Evolutionary conservation across 176 grass and related monocot species (phyloP).

Genomic region (Musa itinerans): DNA sequence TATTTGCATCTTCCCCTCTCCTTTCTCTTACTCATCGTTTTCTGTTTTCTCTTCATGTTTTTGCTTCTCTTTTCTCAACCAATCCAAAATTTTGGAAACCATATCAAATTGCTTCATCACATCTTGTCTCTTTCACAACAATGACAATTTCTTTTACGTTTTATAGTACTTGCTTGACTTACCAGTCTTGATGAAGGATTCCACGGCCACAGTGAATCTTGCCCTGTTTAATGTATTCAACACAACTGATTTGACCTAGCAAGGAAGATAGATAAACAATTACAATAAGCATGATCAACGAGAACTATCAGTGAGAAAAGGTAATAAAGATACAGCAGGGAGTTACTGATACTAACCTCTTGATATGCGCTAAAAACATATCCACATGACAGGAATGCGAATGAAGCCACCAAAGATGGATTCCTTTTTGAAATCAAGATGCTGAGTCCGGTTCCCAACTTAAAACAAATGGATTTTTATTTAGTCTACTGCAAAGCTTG

Average conservation of each 20-base stretch:
- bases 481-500: neutral
- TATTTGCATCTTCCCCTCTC: too few species aligned
- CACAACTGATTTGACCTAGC: constrained; percentile 92
- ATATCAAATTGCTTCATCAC: neutral
- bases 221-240: constrained; percentile 94
- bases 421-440: constrained; percentile 94
- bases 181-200: constrained; percentile 99
- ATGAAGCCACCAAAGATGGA: constrained; percentile 80
- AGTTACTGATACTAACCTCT: constrained; percentile 47
- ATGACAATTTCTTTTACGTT: neutral
- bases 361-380: constrained; percentile 93
- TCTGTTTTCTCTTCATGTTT: too few species aligned
- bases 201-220: constrained; percentile 90
- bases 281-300: constrained; percentile 16
- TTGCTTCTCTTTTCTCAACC: too few species aligned
- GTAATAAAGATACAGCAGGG: neutral
- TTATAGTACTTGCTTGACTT: constrained; percentile 6
- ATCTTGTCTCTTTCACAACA: neutral
- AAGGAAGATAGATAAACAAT: constrained; percentile 23
- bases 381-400: constrained; percentile 80
- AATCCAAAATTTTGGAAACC: neutral
- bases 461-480: constrained; percentile 17
- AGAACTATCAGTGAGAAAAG: neutral
- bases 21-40: too few species aligned
- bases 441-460: constrained; percentile 91